Percentiles rank a stretch among this genome's conserved stretches.
Evolutionary conservation across 805 yeast genomes (phyloP).

Genomic region (Starmerella scarabaei): DNA sequence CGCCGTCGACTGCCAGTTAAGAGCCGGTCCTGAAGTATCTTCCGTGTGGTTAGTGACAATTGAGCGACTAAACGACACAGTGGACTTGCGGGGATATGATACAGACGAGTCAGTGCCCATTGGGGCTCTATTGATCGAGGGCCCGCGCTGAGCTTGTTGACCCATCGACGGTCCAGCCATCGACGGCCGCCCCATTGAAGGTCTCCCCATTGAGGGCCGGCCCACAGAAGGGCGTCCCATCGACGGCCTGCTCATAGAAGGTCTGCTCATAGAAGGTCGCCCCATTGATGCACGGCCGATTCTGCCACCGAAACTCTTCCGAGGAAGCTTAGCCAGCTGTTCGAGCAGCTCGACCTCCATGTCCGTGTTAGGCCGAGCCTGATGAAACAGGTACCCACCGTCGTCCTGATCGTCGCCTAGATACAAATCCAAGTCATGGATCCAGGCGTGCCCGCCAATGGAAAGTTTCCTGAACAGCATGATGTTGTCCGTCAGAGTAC

Average conservation of each 20-base stretch:
- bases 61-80: background rate
- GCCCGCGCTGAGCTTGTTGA: too few species aligned
- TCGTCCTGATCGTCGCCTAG: constrained; percentile 21
- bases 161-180: constrained; percentile 11
- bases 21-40: background rate
- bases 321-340: constrained; percentile 20
- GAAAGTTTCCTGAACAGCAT: constrained; percentile 87
- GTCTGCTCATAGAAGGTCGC: constrained; percentile 2
- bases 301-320: constrained; percentile 18
- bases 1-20: constrained; percentile 38
- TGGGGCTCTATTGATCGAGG: constrained; percentile 3
- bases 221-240: constrained; percentile 7
- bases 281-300: constrained; percentile 10
- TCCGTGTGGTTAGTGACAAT: too few species aligned
- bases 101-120: constrained; percentile 2
- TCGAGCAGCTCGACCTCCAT: constrained; percentile 15
- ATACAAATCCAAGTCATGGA: constrained; percentile 54
- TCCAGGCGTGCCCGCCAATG: constrained; percentile 80
- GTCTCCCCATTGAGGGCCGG: constrained; percentile 8
- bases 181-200: constrained; percentile 9
- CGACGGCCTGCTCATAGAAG: constrained; percentile 8
- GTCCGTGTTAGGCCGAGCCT: constrained; percentile 13
- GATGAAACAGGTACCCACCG: constrained; percentile 20
- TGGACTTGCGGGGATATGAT: background rate
- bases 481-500: constrained; percentile 86